Conservation (phyloP, 306 rosid genomes). For the Notholithocarpus densiflorus region DNA sequence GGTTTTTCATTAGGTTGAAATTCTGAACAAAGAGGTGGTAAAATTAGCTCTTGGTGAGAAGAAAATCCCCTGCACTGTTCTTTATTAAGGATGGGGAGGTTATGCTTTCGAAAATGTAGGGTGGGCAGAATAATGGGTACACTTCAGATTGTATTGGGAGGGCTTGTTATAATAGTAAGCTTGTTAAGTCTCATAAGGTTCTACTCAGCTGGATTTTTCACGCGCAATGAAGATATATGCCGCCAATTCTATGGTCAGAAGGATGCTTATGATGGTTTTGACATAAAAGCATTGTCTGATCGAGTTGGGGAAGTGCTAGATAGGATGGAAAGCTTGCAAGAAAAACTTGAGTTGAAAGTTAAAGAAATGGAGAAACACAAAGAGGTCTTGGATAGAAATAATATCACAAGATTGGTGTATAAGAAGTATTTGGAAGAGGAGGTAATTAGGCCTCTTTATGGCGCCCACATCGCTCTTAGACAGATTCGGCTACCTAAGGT, state of each 20-base stretch:
- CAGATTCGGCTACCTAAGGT: constrained; percentile 55
- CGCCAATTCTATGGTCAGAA: constrained; percentile 40
- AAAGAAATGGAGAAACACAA: constrained; percentile 62
- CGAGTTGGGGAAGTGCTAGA: constrained; percentile 63
- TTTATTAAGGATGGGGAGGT: constrained; percentile 36
- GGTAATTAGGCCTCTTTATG: constrained; percentile 72
- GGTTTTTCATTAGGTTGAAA: constrained; percentile 13
- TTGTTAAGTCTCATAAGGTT: constrained; percentile 56
- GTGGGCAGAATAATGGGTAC: constrained; percentile 50
- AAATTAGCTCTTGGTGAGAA: neutral
- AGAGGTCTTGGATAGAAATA: constrained; percentile 24
- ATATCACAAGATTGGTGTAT: constrained; percentile 37
- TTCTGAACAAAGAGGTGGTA: constrained; percentile 3
- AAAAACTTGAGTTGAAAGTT: constrained; percentile 57
- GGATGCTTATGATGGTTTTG: constrained; percentile 50
- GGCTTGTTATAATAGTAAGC: constrained; percentile 63
- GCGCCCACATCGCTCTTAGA: constrained; percentile 68
- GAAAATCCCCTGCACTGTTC: neutral
- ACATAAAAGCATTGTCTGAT: constrained; percentile 50
- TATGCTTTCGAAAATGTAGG: constrained; percentile 57
- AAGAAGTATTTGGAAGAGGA: constrained; percentile 63
- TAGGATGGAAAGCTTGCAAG: constrained; percentile 58
- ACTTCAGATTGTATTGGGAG: constrained; percentile 68
- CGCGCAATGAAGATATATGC: constrained; percentile 60
- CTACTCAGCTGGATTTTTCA: constrained; percentile 74